Conservation (phyloP, 495 filamentous ascomycete species). For the Penicillium verhagenii region DNA sequence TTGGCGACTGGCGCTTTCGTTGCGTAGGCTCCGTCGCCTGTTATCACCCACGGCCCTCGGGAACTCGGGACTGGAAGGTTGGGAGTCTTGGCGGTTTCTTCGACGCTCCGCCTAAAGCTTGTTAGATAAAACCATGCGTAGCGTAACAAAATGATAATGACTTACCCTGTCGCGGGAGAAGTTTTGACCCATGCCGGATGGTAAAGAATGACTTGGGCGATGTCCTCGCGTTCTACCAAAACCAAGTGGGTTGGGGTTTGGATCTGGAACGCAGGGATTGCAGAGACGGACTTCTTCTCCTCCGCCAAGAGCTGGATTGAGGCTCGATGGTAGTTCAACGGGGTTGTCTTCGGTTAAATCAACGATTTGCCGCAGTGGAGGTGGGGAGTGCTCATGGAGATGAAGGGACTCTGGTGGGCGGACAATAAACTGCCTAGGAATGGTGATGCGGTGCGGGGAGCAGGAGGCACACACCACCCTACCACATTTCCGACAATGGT, state of each 20-base stretch:
- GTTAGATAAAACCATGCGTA: background rate
- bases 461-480: conserved; percentile 88
- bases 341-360: conserved; percentile 45
- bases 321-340: conserved; percentile 16
- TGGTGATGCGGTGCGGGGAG: conserved; percentile 93
- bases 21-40: background rate
- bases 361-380: conserved; percentile 26
- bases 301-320: conserved; percentile 63
- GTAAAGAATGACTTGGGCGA: conserved; percentile 23
- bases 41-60: conserved; percentile 2
- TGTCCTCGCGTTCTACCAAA: conserved; percentile 30
- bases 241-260: conserved; percentile 65
- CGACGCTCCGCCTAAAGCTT: background rate
- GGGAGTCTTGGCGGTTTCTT: background rate
- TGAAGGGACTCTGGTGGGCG: conserved; percentile 60
- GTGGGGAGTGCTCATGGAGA: conserved; percentile 15
- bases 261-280: conserved; percentile 93
- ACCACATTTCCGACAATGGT: conserved; percentile 96
- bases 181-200: conserved; percentile 14
- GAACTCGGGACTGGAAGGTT: conserved; percentile 12
- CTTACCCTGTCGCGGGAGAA: conserved; percentile 12
- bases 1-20: background rate
- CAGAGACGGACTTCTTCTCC: conserved; percentile 88
- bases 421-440: conserved; percentile 90
- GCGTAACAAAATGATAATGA: background rate